Conservation (phyloP, 371 early-diverging fungal genomes). For the Lichtheimia corymbifera region DNA sequence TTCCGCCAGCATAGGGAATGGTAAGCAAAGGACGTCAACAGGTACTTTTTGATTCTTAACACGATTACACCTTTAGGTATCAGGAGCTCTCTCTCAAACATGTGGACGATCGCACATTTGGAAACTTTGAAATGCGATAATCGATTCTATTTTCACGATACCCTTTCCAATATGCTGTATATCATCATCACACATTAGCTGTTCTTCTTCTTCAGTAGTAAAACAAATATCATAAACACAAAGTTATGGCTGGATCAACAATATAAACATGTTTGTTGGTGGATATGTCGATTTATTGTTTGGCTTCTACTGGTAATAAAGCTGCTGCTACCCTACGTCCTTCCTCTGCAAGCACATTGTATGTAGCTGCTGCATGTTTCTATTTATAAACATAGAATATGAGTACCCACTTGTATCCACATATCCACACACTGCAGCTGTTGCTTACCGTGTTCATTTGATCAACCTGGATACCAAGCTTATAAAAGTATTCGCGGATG, state of each 20-base stretch:
- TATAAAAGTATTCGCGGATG: conserved; percentile 37
- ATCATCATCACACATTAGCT: neutral
- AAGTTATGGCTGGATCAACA: too few species aligned
- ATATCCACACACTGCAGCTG: neutral
- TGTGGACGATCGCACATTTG: conserved; percentile 52
- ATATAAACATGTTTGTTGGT: too few species aligned
- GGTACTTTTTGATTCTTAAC: neutral
- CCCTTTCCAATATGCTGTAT: conserved; percentile 1
- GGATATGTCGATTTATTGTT: neutral
- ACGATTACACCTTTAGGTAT: conserved; percentile 42
- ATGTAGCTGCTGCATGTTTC: conserved; percentile 66
- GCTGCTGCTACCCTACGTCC: conserved; percentile 64
- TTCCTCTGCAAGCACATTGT: conserved; percentile 65
- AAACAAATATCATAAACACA: too few species aligned
- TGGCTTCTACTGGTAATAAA: conserved; percentile 40
- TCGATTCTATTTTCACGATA: neutral
- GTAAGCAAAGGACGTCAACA: conserved; percentile 27
- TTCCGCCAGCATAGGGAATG: conserved; percentile 77
- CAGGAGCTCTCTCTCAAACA: conserved; percentile 81
- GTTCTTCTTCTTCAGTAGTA: neutral
- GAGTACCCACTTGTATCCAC: neutral
- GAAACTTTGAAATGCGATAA: conserved; percentile 69
- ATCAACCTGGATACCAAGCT: conserved; percentile 62
- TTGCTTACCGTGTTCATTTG: conserved; percentile 62
- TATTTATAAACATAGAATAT: conserved; percentile 11